Evolutionary conservation across 805 yeast genomes (phyloP).

Genomic region (Candida adriatica): DNA sequence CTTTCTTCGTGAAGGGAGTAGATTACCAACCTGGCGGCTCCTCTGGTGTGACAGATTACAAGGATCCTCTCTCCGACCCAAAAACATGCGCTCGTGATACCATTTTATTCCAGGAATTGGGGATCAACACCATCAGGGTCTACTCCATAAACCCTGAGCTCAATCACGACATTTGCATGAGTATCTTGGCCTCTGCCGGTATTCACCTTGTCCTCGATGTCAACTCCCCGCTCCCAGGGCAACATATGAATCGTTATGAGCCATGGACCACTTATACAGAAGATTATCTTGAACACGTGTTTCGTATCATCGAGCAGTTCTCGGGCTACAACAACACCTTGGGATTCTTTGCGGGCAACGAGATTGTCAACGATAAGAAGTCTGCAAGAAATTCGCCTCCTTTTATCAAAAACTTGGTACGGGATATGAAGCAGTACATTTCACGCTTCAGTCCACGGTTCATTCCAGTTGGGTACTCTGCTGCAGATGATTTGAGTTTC

Average conservation of each 20-base stretch:
- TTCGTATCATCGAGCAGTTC: constrained; percentile 74
- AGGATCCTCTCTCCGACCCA: constrained; percentile 75
- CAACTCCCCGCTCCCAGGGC: constrained; percentile 74
- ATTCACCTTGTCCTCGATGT: constrained; percentile 90
- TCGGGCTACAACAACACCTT: constrained; percentile 81
- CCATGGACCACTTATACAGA: constrained; percentile 86
- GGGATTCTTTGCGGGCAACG: constrained; percentile 91
- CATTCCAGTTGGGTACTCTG: constrained; percentile 92
- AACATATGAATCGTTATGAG: constrained; percentile 82
- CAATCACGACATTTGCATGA: constrained; percentile 87
- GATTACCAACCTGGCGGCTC: constrained; percentile 98
- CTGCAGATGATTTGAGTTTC: constrained; percentile 84
- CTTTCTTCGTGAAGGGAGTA: constrained; percentile 78
- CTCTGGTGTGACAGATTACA: constrained; percentile 48
- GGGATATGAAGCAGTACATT: constrained; percentile 77
- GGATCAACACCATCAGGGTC: constrained; percentile 81
- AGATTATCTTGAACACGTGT: constrained; percentile 66
- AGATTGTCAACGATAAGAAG: constrained; percentile 70
- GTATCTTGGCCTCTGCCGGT: constrained; percentile 83
- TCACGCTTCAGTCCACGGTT: constrained; percentile 47
- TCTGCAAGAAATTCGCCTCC: constrained; percentile 66
- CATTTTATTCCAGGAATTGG: constrained; percentile 70
- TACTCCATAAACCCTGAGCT: constrained; percentile 80
- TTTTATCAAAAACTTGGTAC: constrained; percentile 68
- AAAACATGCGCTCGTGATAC: constrained; percentile 76